These are phyloP conservation scores for Anisodus tanguticus DNA, from an alignment of 257 asterid species.

Conservation along the genomic window DNA sequence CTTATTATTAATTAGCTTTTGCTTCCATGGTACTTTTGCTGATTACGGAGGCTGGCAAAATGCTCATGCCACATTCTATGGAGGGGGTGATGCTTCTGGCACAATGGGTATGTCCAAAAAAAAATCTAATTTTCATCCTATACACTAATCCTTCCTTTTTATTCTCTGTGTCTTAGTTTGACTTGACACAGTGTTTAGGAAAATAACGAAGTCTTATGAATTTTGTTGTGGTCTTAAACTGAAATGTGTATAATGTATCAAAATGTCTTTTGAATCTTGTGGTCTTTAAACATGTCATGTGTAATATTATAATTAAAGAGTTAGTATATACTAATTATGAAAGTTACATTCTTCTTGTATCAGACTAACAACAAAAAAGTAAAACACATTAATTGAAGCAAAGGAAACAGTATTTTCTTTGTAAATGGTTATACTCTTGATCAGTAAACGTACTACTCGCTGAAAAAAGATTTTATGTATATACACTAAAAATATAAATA, in stretches of 20 bases:
- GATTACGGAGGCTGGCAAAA: conserved; percentile 47
- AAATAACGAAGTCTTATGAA: background rate
- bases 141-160: background rate
- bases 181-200: background rate
- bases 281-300: background rate
- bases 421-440: background rate
- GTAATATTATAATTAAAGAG: background rate
- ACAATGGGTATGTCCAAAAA: conserved; percentile 49
- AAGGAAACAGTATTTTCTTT: too few species aligned
- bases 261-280: background rate
- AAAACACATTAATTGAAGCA: background rate
- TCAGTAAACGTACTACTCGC: background rate
- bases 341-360: background rate
- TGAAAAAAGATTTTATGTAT: background rate
- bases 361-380: background rate
- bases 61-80: conserved; percentile 61
- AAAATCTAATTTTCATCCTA: background rate
- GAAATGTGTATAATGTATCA: background rate
- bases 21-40: conserved; percentile 36
- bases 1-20: conserved; percentile 32
- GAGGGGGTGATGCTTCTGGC: conserved; percentile 60
- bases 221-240: background rate
- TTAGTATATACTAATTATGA: background rate
- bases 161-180: background rate
- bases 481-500: background rate